A percentile compares a stretch with the other conserved stretches of the same genome.
Evolutionary conservation across 179 eudicot species (phyloP).

Genomic region (Actinidia chinensis): DNA sequence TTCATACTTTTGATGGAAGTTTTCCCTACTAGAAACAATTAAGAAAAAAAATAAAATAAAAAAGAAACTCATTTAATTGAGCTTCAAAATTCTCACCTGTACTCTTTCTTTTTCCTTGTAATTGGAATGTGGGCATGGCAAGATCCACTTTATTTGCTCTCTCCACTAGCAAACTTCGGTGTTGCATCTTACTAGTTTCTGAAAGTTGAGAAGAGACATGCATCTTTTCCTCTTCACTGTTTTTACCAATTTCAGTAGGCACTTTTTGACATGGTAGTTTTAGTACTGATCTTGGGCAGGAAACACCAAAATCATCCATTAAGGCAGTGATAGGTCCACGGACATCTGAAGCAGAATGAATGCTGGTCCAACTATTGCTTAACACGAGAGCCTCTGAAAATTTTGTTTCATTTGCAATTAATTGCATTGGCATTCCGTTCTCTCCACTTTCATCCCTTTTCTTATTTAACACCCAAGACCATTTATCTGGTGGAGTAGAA

Average conservation of each 20-base stretch:
- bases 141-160: conserved; percentile 14
- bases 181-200: neutral
- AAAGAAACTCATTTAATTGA: neutral
- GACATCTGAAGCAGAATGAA: neutral
- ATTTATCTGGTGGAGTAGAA: conserved; percentile 7
- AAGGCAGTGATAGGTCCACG: neutral
- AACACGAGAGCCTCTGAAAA: conserved; percentile 5
- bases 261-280: neutral
- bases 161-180: neutral
- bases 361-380: conserved; percentile 8
- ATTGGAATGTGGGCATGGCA: neutral
- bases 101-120: neutral
- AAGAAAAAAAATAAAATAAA: neutral
- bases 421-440: neutral
- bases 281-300: conserved; percentile 9
- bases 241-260: conserved; percentile 2
- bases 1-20: neutral
- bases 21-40: neutral
- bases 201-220: neutral
- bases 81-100: conserved; percentile 18
- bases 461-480: neutral
- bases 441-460: conserved; percentile 4
- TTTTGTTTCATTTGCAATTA: conserved; percentile 2
- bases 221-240: neutral
- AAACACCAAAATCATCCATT: neutral